Evolutionary conservation across 2,329 filamentous ascomycete genomes (phyloP).

Genomic region (Calonectria multiphialidica): DNA sequence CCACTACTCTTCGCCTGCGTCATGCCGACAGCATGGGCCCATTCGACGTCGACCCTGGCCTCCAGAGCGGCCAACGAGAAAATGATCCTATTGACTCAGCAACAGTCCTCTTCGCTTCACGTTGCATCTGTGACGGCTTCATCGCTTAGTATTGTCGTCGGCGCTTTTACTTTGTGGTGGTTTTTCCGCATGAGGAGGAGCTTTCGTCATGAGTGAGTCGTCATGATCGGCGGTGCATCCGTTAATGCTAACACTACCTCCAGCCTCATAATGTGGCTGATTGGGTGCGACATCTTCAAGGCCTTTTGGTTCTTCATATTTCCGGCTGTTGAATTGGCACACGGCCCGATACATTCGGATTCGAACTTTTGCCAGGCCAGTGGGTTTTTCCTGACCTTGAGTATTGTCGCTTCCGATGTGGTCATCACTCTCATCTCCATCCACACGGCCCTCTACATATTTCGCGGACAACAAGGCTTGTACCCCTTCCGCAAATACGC

Average conservation of each 20-base stretch:
- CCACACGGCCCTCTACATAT: slow-evolving; percentile 80
- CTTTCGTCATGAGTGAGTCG: slow-evolving; percentile 72
- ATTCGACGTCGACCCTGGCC: slow-evolving; percentile 25
- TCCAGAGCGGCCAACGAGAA: slow-evolving; percentile 31
- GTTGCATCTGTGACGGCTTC: slow-evolving; percentile 54
- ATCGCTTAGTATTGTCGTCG: slow-evolving; percentile 67
- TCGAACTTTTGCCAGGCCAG: slow-evolving; percentile 75
- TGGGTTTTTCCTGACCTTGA: slow-evolving; percentile 75
- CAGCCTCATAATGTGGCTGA: slow-evolving; percentile 80
- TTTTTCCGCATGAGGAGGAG: slow-evolving; percentile 79
- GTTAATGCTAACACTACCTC: slow-evolving; percentile 20
- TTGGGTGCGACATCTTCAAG: slow-evolving; percentile 80
- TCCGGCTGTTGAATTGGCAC: slow-evolving; percentile 68
- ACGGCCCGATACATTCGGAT: slow-evolving; percentile 61
- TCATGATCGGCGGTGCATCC: not conserved
- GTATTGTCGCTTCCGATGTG: slow-evolving; percentile 79
- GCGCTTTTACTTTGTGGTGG: slow-evolving; percentile 74
- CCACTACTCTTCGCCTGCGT: not conserved
- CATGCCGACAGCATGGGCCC: slow-evolving; percentile 22
- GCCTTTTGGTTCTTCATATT: slow-evolving; percentile 76
- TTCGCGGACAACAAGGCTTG: slow-evolving; percentile 73
- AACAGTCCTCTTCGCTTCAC: slow-evolving; percentile 40
- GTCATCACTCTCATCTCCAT: slow-evolving; percentile 79
- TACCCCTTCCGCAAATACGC: slow-evolving; percentile 75
- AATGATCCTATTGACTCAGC: slow-evolving; percentile 25